A percentile compares a stretch with the other conserved stretches of the same genome.
phyloP scores from a whole-genome alignment of 2,329 filamentous ascomycete genomes.

The Daldinia eschscholtzii region DNA sequence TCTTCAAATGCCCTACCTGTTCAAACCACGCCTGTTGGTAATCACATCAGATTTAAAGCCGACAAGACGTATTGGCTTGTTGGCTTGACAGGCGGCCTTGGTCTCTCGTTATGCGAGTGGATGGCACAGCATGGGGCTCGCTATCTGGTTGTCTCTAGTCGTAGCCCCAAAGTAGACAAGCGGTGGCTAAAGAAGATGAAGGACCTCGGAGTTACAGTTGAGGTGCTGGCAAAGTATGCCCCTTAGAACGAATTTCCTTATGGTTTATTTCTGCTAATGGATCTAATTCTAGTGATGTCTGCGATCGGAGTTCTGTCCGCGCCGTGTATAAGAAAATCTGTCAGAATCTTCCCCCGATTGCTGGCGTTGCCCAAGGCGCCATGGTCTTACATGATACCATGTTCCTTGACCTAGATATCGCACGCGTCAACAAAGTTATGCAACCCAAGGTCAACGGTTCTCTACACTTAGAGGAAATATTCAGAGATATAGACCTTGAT shows the following conservation, averaged over 20 bases:
- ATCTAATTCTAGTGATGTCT: not conserved
- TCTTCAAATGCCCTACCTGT: not conserved
- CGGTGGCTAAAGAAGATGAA: slow-evolving; percentile 44
- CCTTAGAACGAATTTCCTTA: not conserved
- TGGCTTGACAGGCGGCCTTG: slow-evolving; percentile 53
- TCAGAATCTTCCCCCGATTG: slow-evolving; percentile 51
- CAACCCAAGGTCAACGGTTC: slow-evolving; percentile 57
- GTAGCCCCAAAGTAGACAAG: slow-evolving; percentile 53
- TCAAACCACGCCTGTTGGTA: slow-evolving; percentile 19
- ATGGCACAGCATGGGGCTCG: slow-evolving; percentile 57
- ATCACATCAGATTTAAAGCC: slow-evolving; percentile 35
- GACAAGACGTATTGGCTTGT: slow-evolving; percentile 54
- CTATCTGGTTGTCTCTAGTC: slow-evolving; percentile 56
- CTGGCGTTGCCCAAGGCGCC: slow-evolving; percentile 59
- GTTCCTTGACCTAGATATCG: slow-evolving; percentile 49
- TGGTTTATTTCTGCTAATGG: not conserved
- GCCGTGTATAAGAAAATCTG: not conserved
- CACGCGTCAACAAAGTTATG: slow-evolving; percentile 48
- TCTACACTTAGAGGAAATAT: slow-evolving; percentile 51
- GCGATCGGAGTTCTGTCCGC: not conserved
- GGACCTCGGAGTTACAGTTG: not conserved
- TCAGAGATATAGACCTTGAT: slow-evolving; percentile 51
- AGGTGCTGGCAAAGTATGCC: not conserved
- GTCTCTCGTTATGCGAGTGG: slow-evolving; percentile 56
- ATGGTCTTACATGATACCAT: slow-evolving; percentile 57